Evolutionary conservation across 2,329 filamentous ascomycete genomes (phyloP).

Genomic region (Trichoderma semiorbis): DNA sequence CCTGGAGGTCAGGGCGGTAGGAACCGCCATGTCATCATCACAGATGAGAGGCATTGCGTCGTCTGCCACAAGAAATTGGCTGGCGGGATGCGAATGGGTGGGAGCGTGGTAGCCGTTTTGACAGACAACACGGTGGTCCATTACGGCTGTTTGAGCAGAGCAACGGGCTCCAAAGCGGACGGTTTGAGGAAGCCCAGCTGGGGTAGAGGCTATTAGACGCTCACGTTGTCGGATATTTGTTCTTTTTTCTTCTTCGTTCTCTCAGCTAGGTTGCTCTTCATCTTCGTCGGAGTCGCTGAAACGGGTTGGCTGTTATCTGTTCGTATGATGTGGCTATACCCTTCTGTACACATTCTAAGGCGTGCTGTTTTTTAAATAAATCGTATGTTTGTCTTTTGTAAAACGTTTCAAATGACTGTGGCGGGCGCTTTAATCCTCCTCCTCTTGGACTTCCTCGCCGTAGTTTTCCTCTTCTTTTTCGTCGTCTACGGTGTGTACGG

Average conservation of each 20-base stretch:
- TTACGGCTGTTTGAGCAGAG: constrained; percentile 67
- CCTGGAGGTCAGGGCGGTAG: constrained; percentile 50
- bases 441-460: constrained; percentile 76
- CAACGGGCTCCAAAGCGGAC: constrained; percentile 37
- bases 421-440: constrained; percentile 39
- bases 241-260: neutral
- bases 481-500: constrained; percentile 41
- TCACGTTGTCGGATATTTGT: neutral
- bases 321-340: constrained; percentile 29
- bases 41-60: constrained; percentile 83
- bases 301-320: constrained; percentile 24
- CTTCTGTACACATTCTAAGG: constrained; percentile 13
- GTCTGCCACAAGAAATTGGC: constrained; percentile 93
- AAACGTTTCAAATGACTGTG: no score
- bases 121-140: constrained; percentile 80
- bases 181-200: constrained; percentile 33
- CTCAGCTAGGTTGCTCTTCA: neutral
- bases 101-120: constrained; percentile 85
- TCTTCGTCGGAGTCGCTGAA: constrained; percentile 16
- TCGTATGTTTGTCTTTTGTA: neutral
- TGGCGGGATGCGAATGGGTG: constrained; percentile 77
- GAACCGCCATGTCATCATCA: constrained; percentile 70
- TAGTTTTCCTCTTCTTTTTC: constrained; percentile 72
- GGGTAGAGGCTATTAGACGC: constrained; percentile 36
- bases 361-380: neutral